A percentile compares a stretch with the other conserved stretches of the same genome.
Evolutionary conservation across 2,329 filamentous ascomycete genomes (phyloP).

Genomic region (Shiraia sp.): DNA sequence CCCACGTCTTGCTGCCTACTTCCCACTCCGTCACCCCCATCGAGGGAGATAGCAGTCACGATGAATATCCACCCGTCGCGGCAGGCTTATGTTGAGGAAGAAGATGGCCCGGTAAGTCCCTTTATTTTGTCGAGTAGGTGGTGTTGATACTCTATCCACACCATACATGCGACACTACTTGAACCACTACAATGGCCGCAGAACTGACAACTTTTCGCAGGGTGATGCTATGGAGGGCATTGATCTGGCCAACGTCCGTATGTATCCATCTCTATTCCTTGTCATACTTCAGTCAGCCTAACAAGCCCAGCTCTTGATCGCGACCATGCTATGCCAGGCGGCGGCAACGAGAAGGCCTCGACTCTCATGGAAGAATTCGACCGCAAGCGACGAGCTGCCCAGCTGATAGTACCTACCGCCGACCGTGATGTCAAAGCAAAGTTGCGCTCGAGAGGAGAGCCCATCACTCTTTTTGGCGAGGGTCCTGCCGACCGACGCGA

Average conservation of each 20-base stretch:
- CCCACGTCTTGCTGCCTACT: constrained; percentile 14
- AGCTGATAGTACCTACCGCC: constrained; percentile 90
- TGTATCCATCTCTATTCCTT: constrained; percentile 43
- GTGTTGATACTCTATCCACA: background rate
- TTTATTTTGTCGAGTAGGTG: background rate
- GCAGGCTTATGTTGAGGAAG: constrained; percentile 93
- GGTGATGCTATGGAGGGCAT: constrained; percentile 61
- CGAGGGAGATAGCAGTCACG: too few species aligned
- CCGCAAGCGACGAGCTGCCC: constrained; percentile 84
- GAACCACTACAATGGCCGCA: background rate
- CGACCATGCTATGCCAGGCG: constrained; percentile 80
- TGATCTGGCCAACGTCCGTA: constrained; percentile 66
- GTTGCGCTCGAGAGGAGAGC: constrained; percentile 80
- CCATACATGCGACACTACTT: constrained; percentile 26
- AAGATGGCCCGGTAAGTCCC: constrained; percentile 64
- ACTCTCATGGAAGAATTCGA: constrained; percentile 87
- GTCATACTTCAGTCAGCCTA: background rate
- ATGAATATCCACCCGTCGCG: constrained; percentile 80
- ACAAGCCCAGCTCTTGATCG: constrained; percentile 64
- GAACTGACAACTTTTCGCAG: constrained; percentile 37
- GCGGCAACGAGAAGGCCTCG: constrained; percentile 79
- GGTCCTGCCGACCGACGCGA: constrained; percentile 83
- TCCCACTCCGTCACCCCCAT: too few species aligned
- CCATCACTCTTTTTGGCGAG: constrained; percentile 93
- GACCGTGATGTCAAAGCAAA: constrained; percentile 78